These are phyloP conservation scores for Macadamia tetraphylla DNA, from an alignment of 164 flowering plant genomes.

Conservation along the genomic window DNA sequence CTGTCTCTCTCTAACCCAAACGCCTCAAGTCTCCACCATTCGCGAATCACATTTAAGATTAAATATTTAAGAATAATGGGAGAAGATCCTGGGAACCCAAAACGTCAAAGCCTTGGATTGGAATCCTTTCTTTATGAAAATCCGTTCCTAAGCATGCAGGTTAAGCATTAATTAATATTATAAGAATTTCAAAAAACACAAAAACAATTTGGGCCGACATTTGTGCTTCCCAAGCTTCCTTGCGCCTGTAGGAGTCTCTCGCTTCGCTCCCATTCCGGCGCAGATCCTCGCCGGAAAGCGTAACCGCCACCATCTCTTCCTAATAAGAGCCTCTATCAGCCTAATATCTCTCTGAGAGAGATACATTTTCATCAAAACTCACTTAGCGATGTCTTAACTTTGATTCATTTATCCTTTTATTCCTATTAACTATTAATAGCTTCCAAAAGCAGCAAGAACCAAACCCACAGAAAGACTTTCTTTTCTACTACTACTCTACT, in stretches of 20 bases:
- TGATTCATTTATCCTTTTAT: no score
- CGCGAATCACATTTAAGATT: no score
- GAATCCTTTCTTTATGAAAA: neutral
- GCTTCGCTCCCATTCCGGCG: conserved; percentile 11
- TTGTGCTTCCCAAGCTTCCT: neutral
- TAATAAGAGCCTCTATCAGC: neutral
- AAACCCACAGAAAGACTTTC: neutral
- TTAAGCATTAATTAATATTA: no score
- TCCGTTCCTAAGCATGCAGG: neutral
- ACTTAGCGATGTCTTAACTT: neutral
- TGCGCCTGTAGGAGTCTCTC: neutral
- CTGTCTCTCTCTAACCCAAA: no score
- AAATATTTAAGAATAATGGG: no score
- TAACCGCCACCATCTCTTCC: neutral
- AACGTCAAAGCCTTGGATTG: no score
- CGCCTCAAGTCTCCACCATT: no score
- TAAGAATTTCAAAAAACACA: no score
- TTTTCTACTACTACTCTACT: neutral
- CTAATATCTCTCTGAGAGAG: neutral
- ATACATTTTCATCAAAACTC: neutral
- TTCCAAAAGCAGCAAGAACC: neutral
- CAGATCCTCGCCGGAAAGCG: conserved; percentile 6
- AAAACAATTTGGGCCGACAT: neutral
- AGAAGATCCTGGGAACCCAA: no score
- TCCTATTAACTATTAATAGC: no score